Evolutionary conservation across 305 asterid genomes (phyloP), one percentile per base, ranked within the genome.

Genomic region (Solanum hybrid): DNA sequence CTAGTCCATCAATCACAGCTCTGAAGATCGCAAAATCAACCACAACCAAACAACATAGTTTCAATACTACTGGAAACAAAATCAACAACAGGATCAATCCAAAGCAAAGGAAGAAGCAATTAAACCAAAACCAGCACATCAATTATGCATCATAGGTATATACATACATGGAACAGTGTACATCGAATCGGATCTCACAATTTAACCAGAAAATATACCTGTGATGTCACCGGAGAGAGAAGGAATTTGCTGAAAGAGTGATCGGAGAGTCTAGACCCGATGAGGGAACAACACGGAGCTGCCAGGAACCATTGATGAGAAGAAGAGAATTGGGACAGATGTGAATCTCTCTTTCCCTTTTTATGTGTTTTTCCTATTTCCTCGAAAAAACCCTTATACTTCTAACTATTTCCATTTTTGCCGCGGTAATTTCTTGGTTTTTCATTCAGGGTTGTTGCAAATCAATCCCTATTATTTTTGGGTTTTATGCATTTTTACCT

Each of bases 261-360:
- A 84, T 84, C 73, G n/a, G 87, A 84, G 42, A 84, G 5, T 31
- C 24, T 82, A 82, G 72, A 27, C 27, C 87, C 29, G 6, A 82
- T 19, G 72, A 82, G 72, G 87, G 87, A 27, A 82, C 27, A 69
- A 29, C 72, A 15, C 13, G 86, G 24, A 7, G 34, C 14, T 26
- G 90, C n/a, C n/a, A n/a, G 86, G 86, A 78, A 51, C 26, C 86
- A 17, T 81, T 84, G 92, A 91, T 81, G 84, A 89, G 56, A 37
- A 66, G 60, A 89, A 89, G 81, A 89, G 88, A 66, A 72, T 89
- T 86, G 35, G 84, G 86, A 37, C 87, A 90, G 90, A 90, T 82
- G 90, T 86, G 86, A 90, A 91, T 90, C 92, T 81, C 92, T 40
- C 87, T 84, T 88, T 72, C 22, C 8, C 85, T 42, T 22, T 86